phyloP scores from a whole-genome alignment of 2,329 filamentous ascomycete genomes.

The Aureobasidium mangrovei region DNA sequence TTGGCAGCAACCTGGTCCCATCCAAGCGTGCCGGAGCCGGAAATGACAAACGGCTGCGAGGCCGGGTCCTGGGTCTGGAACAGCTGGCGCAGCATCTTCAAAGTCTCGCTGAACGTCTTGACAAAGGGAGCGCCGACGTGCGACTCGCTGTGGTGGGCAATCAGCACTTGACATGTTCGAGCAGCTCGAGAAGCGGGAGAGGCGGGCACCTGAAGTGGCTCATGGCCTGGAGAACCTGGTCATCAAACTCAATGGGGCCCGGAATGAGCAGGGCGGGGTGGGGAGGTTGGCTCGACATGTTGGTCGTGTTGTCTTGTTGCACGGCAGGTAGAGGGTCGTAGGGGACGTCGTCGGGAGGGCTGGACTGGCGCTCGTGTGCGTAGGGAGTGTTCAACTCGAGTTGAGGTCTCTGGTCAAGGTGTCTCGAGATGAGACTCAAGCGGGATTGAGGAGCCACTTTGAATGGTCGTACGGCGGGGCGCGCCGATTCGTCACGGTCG shows the following conservation, averaged over 20 bases:
- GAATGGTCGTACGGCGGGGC: not conserved
- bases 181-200: not conserved
- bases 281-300: conserved; percentile 50
- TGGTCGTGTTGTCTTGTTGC: conserved; percentile 26
- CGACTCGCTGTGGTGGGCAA: conserved; percentile 58
- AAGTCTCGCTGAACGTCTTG: conserved; percentile 78
- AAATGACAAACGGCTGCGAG: conserved; percentile 86
- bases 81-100: conserved; percentile 80
- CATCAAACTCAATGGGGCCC: conserved; percentile 95
- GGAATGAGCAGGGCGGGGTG: conserved; percentile 82
- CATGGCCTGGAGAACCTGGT: conserved; percentile 93
- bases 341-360: conserved; percentile 46
- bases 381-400: conserved; percentile 56
- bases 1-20: conserved; percentile 98
- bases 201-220: conserved; percentile 69
- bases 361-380: conserved; percentile 48
- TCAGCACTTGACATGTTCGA: not conserved
- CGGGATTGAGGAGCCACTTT: conserved; percentile 29
- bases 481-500: not conserved
- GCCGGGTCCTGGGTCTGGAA: conserved; percentile 80
- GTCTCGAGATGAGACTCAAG: conserved; percentile 52
- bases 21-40: conserved; percentile 87
- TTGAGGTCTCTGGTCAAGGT: conserved; percentile 48
- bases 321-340: conserved; percentile 24
- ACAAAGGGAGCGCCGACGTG: conserved; percentile 88